phyloP scores from a whole-genome alignment of 2,329 filamentous ascomycete species.

The Pseudopyricularia javanii region DNA sequence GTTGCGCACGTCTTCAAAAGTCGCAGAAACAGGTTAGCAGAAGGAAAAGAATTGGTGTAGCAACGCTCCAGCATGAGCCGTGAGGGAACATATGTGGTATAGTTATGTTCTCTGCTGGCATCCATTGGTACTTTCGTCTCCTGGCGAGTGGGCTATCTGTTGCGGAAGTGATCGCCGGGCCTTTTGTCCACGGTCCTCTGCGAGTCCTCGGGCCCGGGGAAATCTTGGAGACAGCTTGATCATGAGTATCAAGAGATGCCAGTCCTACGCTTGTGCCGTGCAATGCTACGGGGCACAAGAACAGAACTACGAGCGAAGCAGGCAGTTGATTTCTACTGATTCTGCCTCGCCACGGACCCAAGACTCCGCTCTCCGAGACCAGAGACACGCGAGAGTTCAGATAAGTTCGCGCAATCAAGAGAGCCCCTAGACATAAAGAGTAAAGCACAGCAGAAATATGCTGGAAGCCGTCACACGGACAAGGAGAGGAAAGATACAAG shows the following conservation, averaged over 20 bases:
- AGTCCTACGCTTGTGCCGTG: conserved; percentile 66
- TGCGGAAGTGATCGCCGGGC: conserved; percentile 30
- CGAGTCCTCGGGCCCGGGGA: conserved; percentile 42
- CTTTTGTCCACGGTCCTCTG: conserved; percentile 28
- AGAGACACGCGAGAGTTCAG: conserved; percentile 71
- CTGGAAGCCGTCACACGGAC: conserved; percentile 40
- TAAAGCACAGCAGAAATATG: conserved; percentile 64
- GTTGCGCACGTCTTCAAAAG: conserved; percentile 87
- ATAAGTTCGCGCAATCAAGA: conserved; percentile 84
- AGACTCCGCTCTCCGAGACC: conserved; percentile 76
- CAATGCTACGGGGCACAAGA: conserved; percentile 50
- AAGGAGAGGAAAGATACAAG: conserved; percentile 17
- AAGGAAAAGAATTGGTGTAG: conserved; percentile 38
- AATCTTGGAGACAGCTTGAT: conserved; percentile 58
- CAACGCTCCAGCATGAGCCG: conserved; percentile 48
- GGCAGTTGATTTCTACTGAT: conserved; percentile 23
- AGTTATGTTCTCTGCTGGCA: conserved; percentile 33
- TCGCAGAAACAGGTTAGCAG: conserved; percentile 57
- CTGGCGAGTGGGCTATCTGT: conserved; percentile 46
- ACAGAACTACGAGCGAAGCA: conserved; percentile 67
- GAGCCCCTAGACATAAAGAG: conserved; percentile 79
- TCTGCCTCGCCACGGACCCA: conserved; percentile 66
- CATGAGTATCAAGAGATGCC: conserved; percentile 62
- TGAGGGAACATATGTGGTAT: conserved; percentile 24
- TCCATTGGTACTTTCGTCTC: conserved; percentile 38